Conservation (phyloP, 805 yeast genomes). For the Candida gorgasii region DNA sequence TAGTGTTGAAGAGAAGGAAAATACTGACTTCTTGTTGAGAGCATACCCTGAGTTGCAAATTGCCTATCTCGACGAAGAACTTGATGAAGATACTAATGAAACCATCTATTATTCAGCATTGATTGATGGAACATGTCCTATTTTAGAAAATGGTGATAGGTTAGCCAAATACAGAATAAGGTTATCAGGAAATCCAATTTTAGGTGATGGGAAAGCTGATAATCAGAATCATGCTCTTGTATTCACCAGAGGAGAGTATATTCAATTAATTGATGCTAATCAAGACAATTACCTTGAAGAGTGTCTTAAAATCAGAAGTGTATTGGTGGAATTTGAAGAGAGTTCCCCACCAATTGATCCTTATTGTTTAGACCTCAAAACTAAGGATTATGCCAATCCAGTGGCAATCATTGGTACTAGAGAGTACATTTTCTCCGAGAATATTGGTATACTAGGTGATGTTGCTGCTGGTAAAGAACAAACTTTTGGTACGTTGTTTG, state of each 20-base stretch:
- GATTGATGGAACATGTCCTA: conserved; percentile 78
- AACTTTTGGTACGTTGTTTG: conserved; percentile 82
- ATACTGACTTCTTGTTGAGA: conserved; percentile 76
- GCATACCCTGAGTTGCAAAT: conserved; percentile 86
- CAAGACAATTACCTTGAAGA: conserved; percentile 86
- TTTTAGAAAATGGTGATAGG: conserved; percentile 51
- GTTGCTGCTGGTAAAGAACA: conserved; percentile 92
- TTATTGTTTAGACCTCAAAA: conserved; percentile 21
- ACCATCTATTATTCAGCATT: conserved; percentile 73
- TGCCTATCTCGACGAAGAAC: conserved; percentile 93
- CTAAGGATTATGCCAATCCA: conserved; percentile 37
- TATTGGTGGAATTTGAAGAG: conserved; percentile 82
- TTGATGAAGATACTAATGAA: conserved; percentile 72
- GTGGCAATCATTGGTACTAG: conserved; percentile 88
- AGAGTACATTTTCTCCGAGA: conserved; percentile 85
- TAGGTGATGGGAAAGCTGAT: conserved; percentile 89
- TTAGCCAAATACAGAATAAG: conserved; percentile 60
- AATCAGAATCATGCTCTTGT: conserved; percentile 81
- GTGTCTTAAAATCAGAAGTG: conserved; percentile 79
- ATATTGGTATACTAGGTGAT: conserved; percentile 83
- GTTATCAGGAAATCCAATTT: conserved; percentile 80
- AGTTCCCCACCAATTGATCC: conserved; percentile 46
- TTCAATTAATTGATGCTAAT: conserved; percentile 82
- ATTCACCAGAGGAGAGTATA: conserved; percentile 81
- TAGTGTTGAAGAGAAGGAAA: conserved; percentile 71